Evolutionary conservation across 2,329 filamentous ascomycete genomes (phyloP).

Genomic region (Fusarium sp.): DNA sequence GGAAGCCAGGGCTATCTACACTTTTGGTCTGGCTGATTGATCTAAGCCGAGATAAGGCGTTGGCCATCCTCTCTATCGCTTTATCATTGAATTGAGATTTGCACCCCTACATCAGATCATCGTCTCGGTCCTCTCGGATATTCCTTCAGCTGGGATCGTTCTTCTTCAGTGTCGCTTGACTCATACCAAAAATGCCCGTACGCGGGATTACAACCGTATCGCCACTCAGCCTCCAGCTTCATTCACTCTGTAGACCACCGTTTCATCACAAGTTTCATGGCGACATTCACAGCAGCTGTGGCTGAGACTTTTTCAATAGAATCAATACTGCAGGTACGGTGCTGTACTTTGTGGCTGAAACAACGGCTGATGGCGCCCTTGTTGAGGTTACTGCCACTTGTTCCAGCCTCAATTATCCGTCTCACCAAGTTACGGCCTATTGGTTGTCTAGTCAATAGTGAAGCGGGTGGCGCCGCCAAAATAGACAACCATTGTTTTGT

Average conservation of each 20-base stretch:
- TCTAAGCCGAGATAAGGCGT: not conserved
- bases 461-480: conserved; percentile 29
- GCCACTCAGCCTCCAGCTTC: not conserved
- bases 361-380: conserved; percentile 2
- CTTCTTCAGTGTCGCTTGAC: not conserved
- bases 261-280: conserved; percentile 25
- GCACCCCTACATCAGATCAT: conserved; percentile 12
- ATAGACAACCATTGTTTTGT: conserved; percentile 5
- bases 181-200: conserved; percentile 4
- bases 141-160: conserved; percentile 1
- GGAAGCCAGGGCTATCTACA: conserved; percentile 1
- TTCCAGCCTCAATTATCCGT: not conserved
- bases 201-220: conserved; percentile 6
- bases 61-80: not conserved
- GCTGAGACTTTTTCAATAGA: conserved; percentile 9
- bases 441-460: conserved; percentile 5
- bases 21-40: not conserved
- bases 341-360: conserved; percentile 19
- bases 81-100: not conserved
- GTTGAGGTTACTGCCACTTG: not conserved
- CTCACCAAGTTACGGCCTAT: not conserved
- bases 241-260: too few relatives aligned
- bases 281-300: conserved; percentile 3
- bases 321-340: not conserved
- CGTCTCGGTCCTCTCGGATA: not conserved